Conservation (phyloP, 2,329 filamentous ascomycete species). For the Pseudogymnoascus destructans region DNA sequence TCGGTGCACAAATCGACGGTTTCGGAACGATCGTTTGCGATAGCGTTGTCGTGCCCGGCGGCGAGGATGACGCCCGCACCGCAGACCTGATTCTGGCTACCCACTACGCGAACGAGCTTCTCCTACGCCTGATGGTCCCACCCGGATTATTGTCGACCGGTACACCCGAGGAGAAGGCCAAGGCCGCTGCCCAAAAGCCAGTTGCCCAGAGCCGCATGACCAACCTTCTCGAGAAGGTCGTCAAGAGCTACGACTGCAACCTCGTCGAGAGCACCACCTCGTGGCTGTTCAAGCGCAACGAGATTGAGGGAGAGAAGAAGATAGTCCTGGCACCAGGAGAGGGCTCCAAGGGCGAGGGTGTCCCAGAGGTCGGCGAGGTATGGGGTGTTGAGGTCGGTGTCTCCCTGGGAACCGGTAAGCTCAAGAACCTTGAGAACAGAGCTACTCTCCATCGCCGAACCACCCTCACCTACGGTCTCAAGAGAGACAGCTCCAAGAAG, state of each 20-base stretch:
- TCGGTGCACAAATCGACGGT: conserved; percentile 97
- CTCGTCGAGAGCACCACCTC: conserved; percentile 96
- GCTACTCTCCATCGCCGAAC: conserved; percentile 90
- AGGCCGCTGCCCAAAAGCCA: conserved; percentile 69
- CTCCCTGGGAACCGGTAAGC: conserved; percentile 81
- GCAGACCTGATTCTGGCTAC: conserved; percentile 86
- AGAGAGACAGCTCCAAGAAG: conserved; percentile 86
- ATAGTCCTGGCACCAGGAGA: conserved; percentile 83
- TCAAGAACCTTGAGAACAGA: conserved; percentile 80
- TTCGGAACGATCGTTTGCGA: conserved; percentile 95
- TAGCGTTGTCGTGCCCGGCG: conserved; percentile 63
- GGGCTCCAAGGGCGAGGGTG: conserved; percentile 79
- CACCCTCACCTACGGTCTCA: conserved; percentile 79
- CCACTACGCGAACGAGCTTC: conserved; percentile 89
- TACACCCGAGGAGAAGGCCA: conserved; percentile 90
- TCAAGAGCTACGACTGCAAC: conserved; percentile 80
- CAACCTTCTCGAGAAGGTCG: conserved; percentile 76
- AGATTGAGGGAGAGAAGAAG: conserved; percentile 86
- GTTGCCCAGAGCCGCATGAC: conserved; percentile 81
- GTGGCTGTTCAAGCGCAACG: conserved; percentile 92
- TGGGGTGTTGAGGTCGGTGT: conserved; percentile 97
- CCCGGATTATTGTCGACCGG: conserved; percentile 73
- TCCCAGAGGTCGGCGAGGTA: conserved; percentile 79
- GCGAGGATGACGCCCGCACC: conserved; percentile 57
- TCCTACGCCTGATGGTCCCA: conserved; percentile 81